A percentile compares a stretch with the other conserved stretches of the same genome.
Evolutionary conservation across 2,329 filamentous ascomycete species (phyloP).

Genomic region (Xylariaceae sp.): DNA sequence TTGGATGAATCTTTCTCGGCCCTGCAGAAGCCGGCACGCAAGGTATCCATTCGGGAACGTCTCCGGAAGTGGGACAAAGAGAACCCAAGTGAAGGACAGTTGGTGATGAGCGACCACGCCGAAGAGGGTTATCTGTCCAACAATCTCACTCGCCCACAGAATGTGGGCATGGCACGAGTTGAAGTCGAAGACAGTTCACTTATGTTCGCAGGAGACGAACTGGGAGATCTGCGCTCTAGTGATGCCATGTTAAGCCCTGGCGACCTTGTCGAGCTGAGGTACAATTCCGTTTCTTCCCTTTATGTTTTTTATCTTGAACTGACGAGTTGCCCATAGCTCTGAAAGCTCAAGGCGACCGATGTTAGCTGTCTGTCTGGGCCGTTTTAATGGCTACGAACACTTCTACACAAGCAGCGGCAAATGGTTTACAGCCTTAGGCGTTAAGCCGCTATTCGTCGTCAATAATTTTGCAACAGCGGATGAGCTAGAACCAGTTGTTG

Average conservation of each 20-base stretch:
- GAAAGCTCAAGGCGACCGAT: conserved; percentile 51
- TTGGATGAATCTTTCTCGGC: conserved; percentile 1
- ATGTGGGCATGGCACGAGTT: conserved; percentile 38
- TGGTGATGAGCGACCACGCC: conserved; percentile 40
- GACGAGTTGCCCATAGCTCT: conserved; percentile 33
- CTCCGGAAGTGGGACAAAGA: conserved; percentile 50
- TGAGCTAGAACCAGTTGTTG: conserved; percentile 51
- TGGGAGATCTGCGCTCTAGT: conserved; percentile 44
- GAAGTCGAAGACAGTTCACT: conserved; percentile 35
- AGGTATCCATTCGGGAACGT: conserved; percentile 46
- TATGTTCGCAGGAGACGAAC: conserved; percentile 46
- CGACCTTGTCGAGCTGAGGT: conserved; percentile 59
- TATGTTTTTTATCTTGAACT: conserved; percentile 8
- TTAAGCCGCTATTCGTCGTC: conserved; percentile 57
- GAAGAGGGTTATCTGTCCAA: conserved; percentile 41
- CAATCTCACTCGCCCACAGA: conserved; percentile 44
- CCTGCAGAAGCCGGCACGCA: conserved; percentile 6
- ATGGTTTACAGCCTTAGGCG: conserved; percentile 52
- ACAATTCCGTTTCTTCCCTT: background rate
- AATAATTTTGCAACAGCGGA: conserved; percentile 50
- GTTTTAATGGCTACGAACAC: conserved; percentile 56
- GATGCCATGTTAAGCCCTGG: conserved; percentile 47
- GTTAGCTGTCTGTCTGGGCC: conserved; percentile 60
- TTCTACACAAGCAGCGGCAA: conserved; percentile 60
- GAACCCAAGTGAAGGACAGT: conserved; percentile 38